These are phyloP conservation scores for Dalbergia oliveri DNA, from an alignment of 306 rosid genomes.

Conservation along the genomic window DNA sequence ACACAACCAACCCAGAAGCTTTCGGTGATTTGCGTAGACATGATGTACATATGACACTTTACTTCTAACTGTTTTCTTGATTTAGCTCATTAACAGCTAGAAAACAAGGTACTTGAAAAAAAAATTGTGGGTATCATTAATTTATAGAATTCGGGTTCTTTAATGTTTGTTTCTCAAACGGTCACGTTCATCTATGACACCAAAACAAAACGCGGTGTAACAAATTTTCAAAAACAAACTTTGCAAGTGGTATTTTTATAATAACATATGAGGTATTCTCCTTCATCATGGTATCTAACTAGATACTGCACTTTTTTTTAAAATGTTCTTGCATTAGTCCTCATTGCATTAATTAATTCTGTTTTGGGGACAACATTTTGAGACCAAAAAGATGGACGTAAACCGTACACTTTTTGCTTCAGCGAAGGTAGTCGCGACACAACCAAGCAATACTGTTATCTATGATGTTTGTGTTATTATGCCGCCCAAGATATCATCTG, in stretches of 20 bases:
- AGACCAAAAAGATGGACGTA: not conserved
- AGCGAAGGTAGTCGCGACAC: not conserved
- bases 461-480: not conserved
- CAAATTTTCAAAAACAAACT: not conserved
- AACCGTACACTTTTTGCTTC: not conserved
- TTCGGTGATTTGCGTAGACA: not conserved
- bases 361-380: not conserved
- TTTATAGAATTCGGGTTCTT: not conserved
- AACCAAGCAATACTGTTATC: not conserved
- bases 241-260: no score
- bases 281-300: not conserved
- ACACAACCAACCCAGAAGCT: not conserved
- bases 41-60: not conserved
- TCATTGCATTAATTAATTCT: not conserved
- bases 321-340: not conserved
- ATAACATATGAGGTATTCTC: not conserved
- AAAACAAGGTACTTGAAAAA: not conserved
- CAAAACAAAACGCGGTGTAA: not conserved
- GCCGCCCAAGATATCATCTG: conserved; percentile 25
- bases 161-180: not conserved
- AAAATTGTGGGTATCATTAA: not conserved
- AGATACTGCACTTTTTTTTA: not conserved
- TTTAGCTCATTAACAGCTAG: not conserved
- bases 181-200: not conserved
- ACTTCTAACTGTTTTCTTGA: not conserved